Evolutionary conservation across 805 yeast genomes (phyloP).

Genomic region (Saccharomycopsis fodiens): DNA sequence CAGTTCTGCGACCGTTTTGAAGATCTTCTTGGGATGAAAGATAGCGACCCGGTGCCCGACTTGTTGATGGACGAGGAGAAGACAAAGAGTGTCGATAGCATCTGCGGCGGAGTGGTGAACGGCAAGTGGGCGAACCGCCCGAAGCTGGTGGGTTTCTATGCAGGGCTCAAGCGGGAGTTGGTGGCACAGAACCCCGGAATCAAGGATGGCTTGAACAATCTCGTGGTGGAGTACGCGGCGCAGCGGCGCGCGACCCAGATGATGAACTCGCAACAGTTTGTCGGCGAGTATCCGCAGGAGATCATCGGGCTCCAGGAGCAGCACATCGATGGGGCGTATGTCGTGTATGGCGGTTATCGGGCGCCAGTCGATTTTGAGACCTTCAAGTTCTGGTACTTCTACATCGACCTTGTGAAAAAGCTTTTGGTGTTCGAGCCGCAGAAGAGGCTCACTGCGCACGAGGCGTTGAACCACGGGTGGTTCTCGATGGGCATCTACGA

Average conservation of each 20-base stretch:
- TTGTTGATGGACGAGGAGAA: constrained; percentile 1
- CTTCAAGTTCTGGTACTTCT: constrained; percentile 78
- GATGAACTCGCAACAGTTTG: neutral
- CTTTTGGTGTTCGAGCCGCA: constrained; percentile 67
- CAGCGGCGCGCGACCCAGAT: neutral
- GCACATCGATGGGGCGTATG: constrained; percentile 1
- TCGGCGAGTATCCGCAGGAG: constrained; percentile 1
- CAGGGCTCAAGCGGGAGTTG: constrained; percentile 4
- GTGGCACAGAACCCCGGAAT: neutral
- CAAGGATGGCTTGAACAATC: neutral
- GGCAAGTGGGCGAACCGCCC: constrained; percentile 2
- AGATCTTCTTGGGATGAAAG: neutral
- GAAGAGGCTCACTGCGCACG: constrained; percentile 64
- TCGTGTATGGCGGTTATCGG: neutral
- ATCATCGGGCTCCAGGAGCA: neutral
- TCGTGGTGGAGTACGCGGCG: constrained; percentile 2
- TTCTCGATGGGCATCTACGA: constrained; percentile 55
- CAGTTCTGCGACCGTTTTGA: constrained; percentile 11
- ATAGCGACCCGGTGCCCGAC: neutral
- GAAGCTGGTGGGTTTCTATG: constrained; percentile 1
- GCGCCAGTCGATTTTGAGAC: constrained; percentile 42
- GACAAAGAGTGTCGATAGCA: constrained; percentile 8
- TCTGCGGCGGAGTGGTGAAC: constrained; percentile 15
- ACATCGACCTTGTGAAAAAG: constrained; percentile 58
- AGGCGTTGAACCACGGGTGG: constrained; percentile 80